Evolutionary conservation across 2,329 filamentous ascomycete genomes (phyloP), one percentile per base, ranked within the genome.

Genomic region (Xylaria polymorpha): DNA sequence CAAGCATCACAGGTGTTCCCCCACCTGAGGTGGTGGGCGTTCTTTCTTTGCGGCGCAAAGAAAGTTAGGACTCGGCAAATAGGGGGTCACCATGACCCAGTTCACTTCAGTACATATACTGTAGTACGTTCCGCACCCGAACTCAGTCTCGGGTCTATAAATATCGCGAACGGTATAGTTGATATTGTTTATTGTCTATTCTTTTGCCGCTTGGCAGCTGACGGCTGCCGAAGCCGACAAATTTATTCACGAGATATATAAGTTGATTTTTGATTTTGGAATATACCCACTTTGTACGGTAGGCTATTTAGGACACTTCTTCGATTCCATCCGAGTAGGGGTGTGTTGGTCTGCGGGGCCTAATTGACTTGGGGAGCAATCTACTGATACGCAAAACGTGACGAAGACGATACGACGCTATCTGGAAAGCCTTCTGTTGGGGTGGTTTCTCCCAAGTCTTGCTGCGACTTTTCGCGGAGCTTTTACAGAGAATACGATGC

Each of bases 161-260:
- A 75, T 73, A 74, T 74, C 71, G 72, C 69, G 72, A 74, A 72
- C 56, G 61, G 74, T 71, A 20, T 67, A 59, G 65, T 73, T 63
- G 67, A 64, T 77, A 76, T 73, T 76, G 70, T 76, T 68, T 77
- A 77, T 76, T 75, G 69, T 76, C 65, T 75, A 76, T 75, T 74
- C 46, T 66, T 58, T 35, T 55, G 14, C 35, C 51, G n/a, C 25
- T 37, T 37, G 55, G 46, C 25, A 29, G 25, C 44, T 48, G 5
- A 39, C 4, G 37, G 53, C 41, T 32, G 35, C 37, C 20, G 12
- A 41, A 37, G 32, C 43, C 25, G 53, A 25, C 20, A 60, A 60
- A 50, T 64, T 68, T 66, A 3, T 69, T 66, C 5, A 69, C 46
- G 69, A 69, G 63, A 66, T 48, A 61, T 60, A 59, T 66, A 66